These are phyloP conservation scores for Leucocoprinus leucothites DNA, from an alignment of 768 basidiomycete species.

Conservation along the genomic window DNA sequence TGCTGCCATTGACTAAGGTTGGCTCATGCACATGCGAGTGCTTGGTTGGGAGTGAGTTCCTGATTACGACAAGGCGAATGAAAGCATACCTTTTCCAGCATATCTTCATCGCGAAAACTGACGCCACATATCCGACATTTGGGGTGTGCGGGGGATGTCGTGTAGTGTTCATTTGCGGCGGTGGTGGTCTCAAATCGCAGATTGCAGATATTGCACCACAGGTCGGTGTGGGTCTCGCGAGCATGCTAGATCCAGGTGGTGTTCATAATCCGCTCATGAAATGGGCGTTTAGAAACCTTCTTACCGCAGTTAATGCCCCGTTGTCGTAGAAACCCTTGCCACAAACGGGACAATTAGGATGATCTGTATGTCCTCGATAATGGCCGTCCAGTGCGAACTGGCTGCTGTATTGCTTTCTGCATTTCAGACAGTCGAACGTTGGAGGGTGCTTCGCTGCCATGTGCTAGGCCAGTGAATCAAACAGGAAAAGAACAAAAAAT, in stretches of 20 bases:
- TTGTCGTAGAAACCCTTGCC: constrained; percentile 39
- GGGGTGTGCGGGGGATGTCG: constrained; percentile 40
- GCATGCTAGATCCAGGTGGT: constrained; percentile 30
- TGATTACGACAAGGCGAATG: background rate
- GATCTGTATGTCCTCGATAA: constrained; percentile 39
- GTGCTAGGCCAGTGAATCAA: constrained; percentile 25
- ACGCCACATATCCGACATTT: constrained; percentile 39
- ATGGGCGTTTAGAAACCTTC: constrained; percentile 6
- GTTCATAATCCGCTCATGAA: background rate
- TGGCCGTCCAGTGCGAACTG: constrained; percentile 41
- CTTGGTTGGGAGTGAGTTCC: constrained; percentile 12
- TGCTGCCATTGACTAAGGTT: background rate
- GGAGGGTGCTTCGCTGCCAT: constrained; percentile 40
- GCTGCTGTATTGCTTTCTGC: constrained; percentile 29
- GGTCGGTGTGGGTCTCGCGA: constrained; percentile 31
- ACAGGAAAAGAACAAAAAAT: background rate
- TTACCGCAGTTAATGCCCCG: constrained; percentile 31
- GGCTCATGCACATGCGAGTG: constrained; percentile 12
- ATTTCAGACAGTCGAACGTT: constrained; percentile 36
- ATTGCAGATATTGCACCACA: constrained; percentile 34
- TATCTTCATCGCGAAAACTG: constrained; percentile 37
- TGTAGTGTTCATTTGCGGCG: constrained; percentile 37
- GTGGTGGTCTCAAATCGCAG: constrained; percentile 36
- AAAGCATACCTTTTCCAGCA: constrained; percentile 32
- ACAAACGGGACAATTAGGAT: constrained; percentile 45